phyloP scores from a whole-genome alignment of 2,329 filamentous ascomycete species.

The Sporothrix curviconia region DNA sequence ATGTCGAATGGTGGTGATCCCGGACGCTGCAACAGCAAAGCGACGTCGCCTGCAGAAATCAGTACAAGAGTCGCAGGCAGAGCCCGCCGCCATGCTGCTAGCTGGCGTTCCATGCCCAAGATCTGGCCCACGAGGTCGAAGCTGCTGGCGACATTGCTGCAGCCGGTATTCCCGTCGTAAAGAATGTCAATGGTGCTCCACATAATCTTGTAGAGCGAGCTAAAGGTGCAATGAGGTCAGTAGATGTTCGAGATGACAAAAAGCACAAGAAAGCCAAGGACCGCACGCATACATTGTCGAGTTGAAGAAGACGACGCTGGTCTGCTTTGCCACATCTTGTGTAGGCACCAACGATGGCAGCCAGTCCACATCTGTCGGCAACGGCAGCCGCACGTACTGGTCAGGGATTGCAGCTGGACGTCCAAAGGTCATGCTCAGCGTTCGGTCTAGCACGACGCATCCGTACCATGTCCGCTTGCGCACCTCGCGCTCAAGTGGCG shows the following conservation, averaged over 20 bases:
- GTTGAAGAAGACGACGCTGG: neutral
- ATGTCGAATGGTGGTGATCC: neutral
- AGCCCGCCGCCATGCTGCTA: neutral
- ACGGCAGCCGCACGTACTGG: neutral
- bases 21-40: too few species aligned
- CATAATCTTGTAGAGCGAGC: neutral
- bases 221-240: neutral
- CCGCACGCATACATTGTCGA: neutral
- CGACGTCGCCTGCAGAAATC: neutral
- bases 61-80: neutral
- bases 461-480: conserved; percentile 44
- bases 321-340: neutral
- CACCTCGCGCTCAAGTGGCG: conserved; percentile 38
- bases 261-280: too few species aligned
- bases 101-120: neutral
- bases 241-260: too few species aligned
- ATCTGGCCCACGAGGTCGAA: neutral
- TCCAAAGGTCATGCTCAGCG: conserved; percentile 46
- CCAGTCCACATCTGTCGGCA: neutral
- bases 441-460: conserved; percentile 39
- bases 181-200: neutral
- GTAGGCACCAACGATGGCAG: neutral
- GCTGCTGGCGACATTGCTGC: neutral
- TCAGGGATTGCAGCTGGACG: conserved; percentile 35
- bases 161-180: neutral